phyloP scores from a whole-genome alignment of 2,329 filamentous ascomycete genomes.

The Blumeriella jaapii region DNA sequence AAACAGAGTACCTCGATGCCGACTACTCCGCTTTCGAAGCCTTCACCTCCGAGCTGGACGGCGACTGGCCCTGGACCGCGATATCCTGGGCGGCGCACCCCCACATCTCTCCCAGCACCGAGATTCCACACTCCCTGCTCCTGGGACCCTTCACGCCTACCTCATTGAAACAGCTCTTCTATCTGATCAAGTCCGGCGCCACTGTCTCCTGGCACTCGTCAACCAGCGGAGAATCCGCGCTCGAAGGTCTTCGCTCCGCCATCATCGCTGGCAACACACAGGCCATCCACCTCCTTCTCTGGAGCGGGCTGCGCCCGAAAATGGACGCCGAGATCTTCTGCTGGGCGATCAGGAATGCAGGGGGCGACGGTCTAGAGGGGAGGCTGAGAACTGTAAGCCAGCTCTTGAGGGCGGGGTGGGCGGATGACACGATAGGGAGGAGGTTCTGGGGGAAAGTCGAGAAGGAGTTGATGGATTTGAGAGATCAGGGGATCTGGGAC shows the following conservation, averaged over 20 bases:
- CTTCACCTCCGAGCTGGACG: conserved; percentile 4
- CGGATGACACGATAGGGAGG: neutral
- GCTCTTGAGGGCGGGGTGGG: conserved; percentile 7
- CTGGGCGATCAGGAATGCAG: conserved; percentile 16
- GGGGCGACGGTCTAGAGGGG: conserved; percentile 11
- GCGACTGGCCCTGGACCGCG: neutral
- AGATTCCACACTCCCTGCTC: conserved; percentile 25
- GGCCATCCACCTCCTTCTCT: conserved; percentile 16
- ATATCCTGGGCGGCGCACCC: conserved; percentile 4
- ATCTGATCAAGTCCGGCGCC: conserved; percentile 22
- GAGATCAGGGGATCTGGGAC: conserved; percentile 8
- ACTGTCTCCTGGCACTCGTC: conserved; percentile 19
- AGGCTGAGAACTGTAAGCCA: conserved; percentile 12
- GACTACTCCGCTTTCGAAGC: conserved; percentile 14
- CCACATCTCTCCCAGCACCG: conserved; percentile 11
- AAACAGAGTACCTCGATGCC: conserved; percentile 9
- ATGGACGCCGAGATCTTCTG: conserved; percentile 12
- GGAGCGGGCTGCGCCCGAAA: conserved; percentile 12
- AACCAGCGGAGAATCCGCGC: conserved; percentile 24
- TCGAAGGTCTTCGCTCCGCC: conserved; percentile 18
- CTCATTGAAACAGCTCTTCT: conserved; percentile 20
- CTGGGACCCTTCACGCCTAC: conserved; percentile 24
- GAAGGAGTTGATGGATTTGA: conserved; percentile 6
- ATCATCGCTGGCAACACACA: conserved; percentile 13
- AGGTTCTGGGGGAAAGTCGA: conserved; percentile 3